Evolutionary conservation across 192 early-diverging fungal species (phyloP), one percentile per base, ranked within the genome.

Genomic region (Coemansia asiatica): DNA sequence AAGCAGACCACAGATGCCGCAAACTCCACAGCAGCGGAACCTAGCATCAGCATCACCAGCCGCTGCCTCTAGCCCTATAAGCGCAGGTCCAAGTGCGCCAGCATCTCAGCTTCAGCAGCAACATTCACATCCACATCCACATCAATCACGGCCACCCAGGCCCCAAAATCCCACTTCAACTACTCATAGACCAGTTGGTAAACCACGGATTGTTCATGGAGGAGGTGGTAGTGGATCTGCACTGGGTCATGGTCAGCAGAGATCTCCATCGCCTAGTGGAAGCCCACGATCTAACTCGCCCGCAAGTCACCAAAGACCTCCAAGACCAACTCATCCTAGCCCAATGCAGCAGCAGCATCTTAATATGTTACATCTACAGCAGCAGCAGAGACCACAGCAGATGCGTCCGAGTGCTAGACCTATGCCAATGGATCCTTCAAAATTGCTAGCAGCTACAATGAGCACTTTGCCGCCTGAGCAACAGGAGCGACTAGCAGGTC

Each of bases 401-500:
- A 40, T 46, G 38, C 58, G 58, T 0, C 58, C 58, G 5, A 9
- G 29, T 12, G 40, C 26, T n/a, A 33, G 66, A 16, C 72, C 72
- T 1, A 56, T 60, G 31, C 12, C 56, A 6, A 70, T 55, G 49
- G 79, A 75, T 28, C 72, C 69, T 22, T 75, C 79, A n/a, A 60
- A 33, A 26, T 81, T 72, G 79, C 69, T 81, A 19, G 63, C 73
- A 1, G 63, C 56, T 0, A 75, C 68, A 6, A 81, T 81, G 79
- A 60, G 73, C 21, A 66, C 60, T 29, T 53, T 81, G 56, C 73
- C 79, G 21, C n/a, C 73, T 1, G 79, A 68, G 2, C 69, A 75
- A 28, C 79, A 81, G 61, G 79, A 69, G 60, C 66, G 68, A 6
- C 56, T 81, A 18, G 66, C 79, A 1, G 67, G 55, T 22, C 63